phyloP scores from a whole-genome alignment of 306 rosid species.

The Cyclanthera cordifolia region DNA sequence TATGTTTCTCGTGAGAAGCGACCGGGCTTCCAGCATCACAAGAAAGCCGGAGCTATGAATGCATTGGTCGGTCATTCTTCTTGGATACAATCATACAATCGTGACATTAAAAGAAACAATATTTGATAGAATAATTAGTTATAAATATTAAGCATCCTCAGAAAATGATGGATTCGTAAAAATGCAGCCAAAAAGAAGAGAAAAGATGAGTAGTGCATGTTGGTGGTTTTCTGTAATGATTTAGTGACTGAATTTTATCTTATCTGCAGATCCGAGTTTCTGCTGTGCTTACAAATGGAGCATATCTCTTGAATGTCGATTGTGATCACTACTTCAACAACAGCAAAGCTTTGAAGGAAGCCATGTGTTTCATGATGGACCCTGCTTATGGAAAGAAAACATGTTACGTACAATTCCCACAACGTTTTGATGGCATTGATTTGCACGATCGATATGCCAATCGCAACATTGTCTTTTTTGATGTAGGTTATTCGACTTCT shows the following conservation, averaged over 20 bases:
- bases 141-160: neutral
- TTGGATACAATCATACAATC: neutral
- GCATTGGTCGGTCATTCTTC: slow-evolving; percentile 62
- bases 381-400: slow-evolving; percentile 85
- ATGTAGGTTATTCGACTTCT: slow-evolving; percentile 41
- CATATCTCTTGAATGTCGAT: slow-evolving; percentile 86
- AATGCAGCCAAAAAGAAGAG: neutral
- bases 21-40: slow-evolving; percentile 99
- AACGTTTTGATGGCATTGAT: slow-evolving; percentile 97
- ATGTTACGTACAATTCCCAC: slow-evolving; percentile 97
- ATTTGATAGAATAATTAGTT: neutral
- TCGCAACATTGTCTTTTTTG: slow-evolving; percentile 94
- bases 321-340: slow-evolving; percentile 99
- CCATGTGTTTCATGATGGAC: slow-evolving; percentile 99
- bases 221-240: neutral
- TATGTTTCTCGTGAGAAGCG: slow-evolving; percentile 99
- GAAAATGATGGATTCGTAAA: neutral
- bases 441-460: slow-evolving; percentile 97
- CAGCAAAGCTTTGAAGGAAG: slow-evolving; percentile 95
- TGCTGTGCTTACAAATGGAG: slow-evolving; percentile 95
- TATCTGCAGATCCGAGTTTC: slow-evolving; percentile 85
- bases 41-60: slow-evolving; percentile 99
- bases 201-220: neutral
- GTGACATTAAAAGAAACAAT: neutral
- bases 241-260: slow-evolving; percentile 13